A percentile compares a stretch with the other conserved stretches of the same genome.
phyloP scores from a whole-genome alignment of 208 protist species.

The Wallacemonas collosoma region DNA sequence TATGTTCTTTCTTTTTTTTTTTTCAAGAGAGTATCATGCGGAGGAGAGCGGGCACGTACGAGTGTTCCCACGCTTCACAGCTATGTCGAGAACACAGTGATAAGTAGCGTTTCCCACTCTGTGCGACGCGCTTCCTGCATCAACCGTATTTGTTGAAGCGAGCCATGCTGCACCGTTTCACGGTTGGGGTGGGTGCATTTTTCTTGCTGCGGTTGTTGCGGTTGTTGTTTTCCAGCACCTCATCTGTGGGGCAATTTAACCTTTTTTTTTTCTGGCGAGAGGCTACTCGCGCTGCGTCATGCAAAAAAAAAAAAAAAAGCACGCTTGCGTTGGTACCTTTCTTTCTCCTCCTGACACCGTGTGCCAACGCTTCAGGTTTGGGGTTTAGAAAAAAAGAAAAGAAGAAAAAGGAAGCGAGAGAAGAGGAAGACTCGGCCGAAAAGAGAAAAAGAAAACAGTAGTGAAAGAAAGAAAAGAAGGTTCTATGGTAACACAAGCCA shows the following conservation, averaged over 20 bases:
- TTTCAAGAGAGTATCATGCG: too few relatives aligned
- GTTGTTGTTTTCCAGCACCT: too few relatives aligned
- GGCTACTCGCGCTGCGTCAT: too few relatives aligned
- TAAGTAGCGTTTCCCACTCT: neutral
- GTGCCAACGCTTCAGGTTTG: neutral
- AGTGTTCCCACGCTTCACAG: neutral
- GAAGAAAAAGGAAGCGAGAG: conserved; percentile 13
- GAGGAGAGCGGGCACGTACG: too few relatives aligned
- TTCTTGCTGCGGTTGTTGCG: neutral
- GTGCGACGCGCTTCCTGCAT: too few relatives aligned
- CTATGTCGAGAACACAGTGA: neutral
- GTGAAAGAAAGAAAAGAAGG: conserved; percentile 13
- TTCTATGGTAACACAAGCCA: conserved; percentile 2
- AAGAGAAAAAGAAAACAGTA: conserved; percentile 15
- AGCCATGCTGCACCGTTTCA: neutral
- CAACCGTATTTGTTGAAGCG: too few relatives aligned
- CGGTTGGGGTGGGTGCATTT: neutral
- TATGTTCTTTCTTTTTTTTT: too few relatives aligned
- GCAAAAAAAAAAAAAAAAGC: too few relatives aligned
- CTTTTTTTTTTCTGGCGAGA: too few relatives aligned
- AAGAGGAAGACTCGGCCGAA: neutral
- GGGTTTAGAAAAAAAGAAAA: conserved; percentile 18
- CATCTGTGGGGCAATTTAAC: too few relatives aligned
- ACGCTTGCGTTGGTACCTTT: too few relatives aligned
- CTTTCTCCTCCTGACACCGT: too few relatives aligned